phyloP scores from a whole-genome alignment of 441 rosid species.

The Codiaeum variegatum region DNA sequence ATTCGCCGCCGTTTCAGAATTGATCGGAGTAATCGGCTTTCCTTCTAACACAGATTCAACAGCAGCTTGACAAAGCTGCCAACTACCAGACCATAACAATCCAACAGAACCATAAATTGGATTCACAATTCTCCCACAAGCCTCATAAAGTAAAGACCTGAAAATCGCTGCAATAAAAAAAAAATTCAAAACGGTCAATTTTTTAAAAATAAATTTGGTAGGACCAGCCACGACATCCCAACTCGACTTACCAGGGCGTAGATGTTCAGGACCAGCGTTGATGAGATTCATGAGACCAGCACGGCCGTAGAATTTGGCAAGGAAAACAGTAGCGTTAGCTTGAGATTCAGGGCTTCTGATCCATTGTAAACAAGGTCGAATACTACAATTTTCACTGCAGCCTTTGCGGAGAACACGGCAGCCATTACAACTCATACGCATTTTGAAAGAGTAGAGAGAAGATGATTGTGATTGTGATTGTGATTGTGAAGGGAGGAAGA shows the following conservation, averaged over 20 bases:
- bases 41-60: conserved; percentile 52
- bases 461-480: background rate
- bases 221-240: too few species aligned
- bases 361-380: conserved; percentile 59
- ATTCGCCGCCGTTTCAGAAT: conserved; percentile 51
- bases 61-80: conserved; percentile 54
- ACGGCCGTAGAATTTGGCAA: conserved; percentile 69
- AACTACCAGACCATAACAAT: conserved; percentile 52
- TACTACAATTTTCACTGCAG: conserved; percentile 46
- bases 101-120: conserved; percentile 59
- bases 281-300: conserved; percentile 60
- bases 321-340: conserved; percentile 60
- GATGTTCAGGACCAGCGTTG: conserved; percentile 47
- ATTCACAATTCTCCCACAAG: conserved; percentile 57
- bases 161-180: conserved; percentile 37
- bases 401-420: conserved; percentile 62
- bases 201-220: background rate
- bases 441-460: background rate
- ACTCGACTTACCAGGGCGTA: conserved; percentile 55
- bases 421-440: conserved; percentile 64
- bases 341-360: conserved; percentile 49
- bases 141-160: conserved; percentile 58
- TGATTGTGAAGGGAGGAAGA: conserved; percentile 13
- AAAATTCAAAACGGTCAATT: background rate
- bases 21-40: conserved; percentile 38